Evolutionary conservation across 345 rosid species (phyloP).

Genomic region (Arabidopsis arenosa): DNA sequence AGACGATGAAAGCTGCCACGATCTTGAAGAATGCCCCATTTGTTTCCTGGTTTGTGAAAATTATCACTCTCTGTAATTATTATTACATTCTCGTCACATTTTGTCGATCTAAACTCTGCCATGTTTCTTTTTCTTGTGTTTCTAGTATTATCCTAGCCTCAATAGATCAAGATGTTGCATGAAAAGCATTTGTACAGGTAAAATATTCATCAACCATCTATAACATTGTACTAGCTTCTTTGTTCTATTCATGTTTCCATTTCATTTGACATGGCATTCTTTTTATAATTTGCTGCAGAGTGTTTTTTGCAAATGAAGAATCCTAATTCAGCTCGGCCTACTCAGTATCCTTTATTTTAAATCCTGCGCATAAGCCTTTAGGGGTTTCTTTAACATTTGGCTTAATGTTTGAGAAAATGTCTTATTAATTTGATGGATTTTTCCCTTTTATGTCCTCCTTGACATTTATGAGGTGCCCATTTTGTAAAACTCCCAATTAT

Average conservation of each 20-base stretch:
- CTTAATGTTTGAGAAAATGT: neutral
- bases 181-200: slow-evolving; percentile 99
- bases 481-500: slow-evolving; percentile 94
- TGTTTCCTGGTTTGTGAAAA: slow-evolving; percentile 81
- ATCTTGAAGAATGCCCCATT: slow-evolving; percentile 97
- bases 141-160: slow-evolving; percentile 92
- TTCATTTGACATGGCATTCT: slow-evolving; percentile 14
- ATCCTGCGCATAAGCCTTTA: slow-evolving; percentile 49
- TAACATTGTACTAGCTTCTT: neutral
- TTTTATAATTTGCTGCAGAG: slow-evolving; percentile 57
- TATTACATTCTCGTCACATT: neutral
- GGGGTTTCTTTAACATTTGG: neutral
- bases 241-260: neutral
- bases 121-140: slow-evolving; percentile 27
- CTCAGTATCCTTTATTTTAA: slow-evolving; percentile 86
- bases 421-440: neutral
- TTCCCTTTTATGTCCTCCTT: slow-evolving; percentile 51
- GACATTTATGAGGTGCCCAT: slow-evolving; percentile 81
- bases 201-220: neutral
- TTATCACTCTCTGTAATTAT: slow-evolving; percentile 13
- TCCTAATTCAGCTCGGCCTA: slow-evolving; percentile 90
- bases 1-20: slow-evolving; percentile 72
- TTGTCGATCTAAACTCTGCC: slow-evolving; percentile 24
- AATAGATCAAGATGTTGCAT: slow-evolving; percentile 94
- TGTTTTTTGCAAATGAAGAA: slow-evolving; percentile 99